A percentile compares a stretch with the other conserved stretches of the same genome.
These are phyloP conservation scores for Gonapodya prolifera DNA, from an alignment of 192 early-diverging fungal species.

Conservation along the genomic window DNA sequence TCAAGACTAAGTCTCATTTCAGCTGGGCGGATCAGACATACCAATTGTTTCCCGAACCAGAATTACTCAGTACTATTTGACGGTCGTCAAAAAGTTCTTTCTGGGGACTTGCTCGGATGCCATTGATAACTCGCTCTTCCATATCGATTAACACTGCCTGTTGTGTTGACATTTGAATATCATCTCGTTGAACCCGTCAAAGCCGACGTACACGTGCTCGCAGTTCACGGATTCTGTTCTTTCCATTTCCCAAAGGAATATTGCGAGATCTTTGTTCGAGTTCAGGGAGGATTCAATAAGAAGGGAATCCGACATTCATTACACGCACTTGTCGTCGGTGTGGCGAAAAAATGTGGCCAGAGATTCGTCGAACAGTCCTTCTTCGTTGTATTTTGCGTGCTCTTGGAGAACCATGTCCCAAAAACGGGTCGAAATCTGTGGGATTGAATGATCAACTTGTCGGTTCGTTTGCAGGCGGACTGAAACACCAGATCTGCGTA, in stretches of 20 bases:
- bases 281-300: background rate
- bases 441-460: background rate
- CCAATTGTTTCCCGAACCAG: slow-evolving; percentile 51
- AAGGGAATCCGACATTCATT: background rate
- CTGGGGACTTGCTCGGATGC: slow-evolving; percentile 19
- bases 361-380: slow-evolving; percentile 28
- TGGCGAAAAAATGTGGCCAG: slow-evolving; percentile 39
- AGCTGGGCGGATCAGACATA: slow-evolving; percentile 8
- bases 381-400: slow-evolving; percentile 25
- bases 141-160: slow-evolving; percentile 44
- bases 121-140: slow-evolving; percentile 37
- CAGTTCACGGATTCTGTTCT: slow-evolving; percentile 17
- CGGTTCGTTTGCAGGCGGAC: no score
- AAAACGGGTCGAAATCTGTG: slow-evolving; percentile 35
- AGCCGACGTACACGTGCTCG: slow-evolving; percentile 16
- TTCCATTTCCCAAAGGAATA: slow-evolving; percentile 18
- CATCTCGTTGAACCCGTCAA: background rate
- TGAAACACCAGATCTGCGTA: no score
- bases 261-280: background rate
- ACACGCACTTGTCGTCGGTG: slow-evolving; percentile 13
- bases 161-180: slow-evolving; percentile 1
- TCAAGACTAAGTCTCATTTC: background rate
- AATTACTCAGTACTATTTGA: slow-evolving; percentile 27
- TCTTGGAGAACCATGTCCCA: slow-evolving; percentile 47
- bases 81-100: slow-evolving; percentile 28